These are phyloP conservation scores for Cyphellophora europaea DNA, from an alignment of 2,329 filamentous ascomycete genomes.

Conservation along the genomic window DNA sequence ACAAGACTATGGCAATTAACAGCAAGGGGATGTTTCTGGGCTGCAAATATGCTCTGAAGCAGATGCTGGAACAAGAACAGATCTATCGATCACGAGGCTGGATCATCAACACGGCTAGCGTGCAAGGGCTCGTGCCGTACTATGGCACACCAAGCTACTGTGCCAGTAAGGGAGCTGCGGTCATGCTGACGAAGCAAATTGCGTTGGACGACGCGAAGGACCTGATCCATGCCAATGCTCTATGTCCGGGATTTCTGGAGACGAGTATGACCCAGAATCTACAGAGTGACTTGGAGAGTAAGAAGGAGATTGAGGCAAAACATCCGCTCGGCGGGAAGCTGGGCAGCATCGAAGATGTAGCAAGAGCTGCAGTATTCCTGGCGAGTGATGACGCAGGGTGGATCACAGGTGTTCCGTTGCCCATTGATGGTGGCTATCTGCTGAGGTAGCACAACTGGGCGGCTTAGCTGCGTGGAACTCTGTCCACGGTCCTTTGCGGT, in stretches of 20 bases:
- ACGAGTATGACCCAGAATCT: conserved; percentile 30
- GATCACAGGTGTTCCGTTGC: conserved; percentile 35
- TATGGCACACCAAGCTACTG: conserved; percentile 26
- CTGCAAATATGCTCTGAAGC: conserved; percentile 71
- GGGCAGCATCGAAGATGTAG: conserved; percentile 25
- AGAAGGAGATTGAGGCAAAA: conserved; percentile 7
- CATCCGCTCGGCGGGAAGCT: conserved; percentile 9
- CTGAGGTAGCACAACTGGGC: no score
- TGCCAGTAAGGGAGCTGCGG: conserved; percentile 38
- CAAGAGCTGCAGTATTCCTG: conserved; percentile 33
- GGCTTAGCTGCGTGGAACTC: no score
- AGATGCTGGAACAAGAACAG: conserved; percentile 15
- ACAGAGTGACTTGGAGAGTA: conserved; percentile 22
- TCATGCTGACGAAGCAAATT: conserved; percentile 36
- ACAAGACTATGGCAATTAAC: conserved; percentile 85
- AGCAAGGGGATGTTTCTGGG: conserved; percentile 95
- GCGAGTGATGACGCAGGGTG: conserved; percentile 38
- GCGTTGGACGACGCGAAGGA: conserved; percentile 34
- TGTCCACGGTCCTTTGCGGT: no score
- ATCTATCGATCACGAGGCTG: conserved; percentile 9
- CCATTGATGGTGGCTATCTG: conserved; percentile 38
- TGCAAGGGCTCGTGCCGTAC: conserved; percentile 11
- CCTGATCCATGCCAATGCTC: conserved; percentile 31
- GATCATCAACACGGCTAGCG: conserved; percentile 35
- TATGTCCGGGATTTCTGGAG: conserved; percentile 32